Evolutionary conservation across 2,329 filamentous ascomycete species (phyloP).

Genomic region (Westerdykella ornata): DNA sequence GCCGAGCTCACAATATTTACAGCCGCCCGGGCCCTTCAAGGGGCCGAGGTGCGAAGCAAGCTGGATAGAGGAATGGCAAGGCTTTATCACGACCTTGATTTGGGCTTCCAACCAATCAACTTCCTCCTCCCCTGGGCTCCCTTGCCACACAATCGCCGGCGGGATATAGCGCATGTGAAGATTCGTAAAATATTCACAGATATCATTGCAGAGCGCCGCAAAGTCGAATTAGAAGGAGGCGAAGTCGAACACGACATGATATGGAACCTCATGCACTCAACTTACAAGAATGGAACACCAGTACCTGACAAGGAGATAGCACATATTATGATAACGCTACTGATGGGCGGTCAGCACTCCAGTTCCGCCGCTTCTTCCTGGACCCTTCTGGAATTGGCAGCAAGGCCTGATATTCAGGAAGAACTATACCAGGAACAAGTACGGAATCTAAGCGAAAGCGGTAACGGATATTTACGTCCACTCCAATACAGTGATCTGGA

Average conservation of each 20-base stretch:
- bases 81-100: slow-evolving; percentile 75
- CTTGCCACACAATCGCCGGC: slow-evolving; percentile 68
- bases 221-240: slow-evolving; percentile 36
- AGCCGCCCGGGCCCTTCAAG: slow-evolving; percentile 73
- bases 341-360: slow-evolving; percentile 81
- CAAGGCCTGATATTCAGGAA: slow-evolving; percentile 64
- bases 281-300: slow-evolving; percentile 66
- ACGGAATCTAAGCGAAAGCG: slow-evolving; percentile 50
- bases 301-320: slow-evolving; percentile 72
- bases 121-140: slow-evolving; percentile 77
- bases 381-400: slow-evolving; percentile 70
- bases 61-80: slow-evolving; percentile 69
- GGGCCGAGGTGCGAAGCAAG: slow-evolving; percentile 65
- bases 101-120: slow-evolving; percentile 76
- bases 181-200: slow-evolving; percentile 71
- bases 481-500: slow-evolving; percentile 67
- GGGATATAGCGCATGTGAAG: slow-evolving; percentile 67
- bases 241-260: slow-evolving; percentile 58
- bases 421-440: slow-evolving; percentile 74
- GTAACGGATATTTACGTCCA: slow-evolving; percentile 55
- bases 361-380: slow-evolving; percentile 71
- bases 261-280: slow-evolving; percentile 71
- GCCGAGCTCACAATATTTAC: slow-evolving; percentile 80
- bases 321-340: slow-evolving; percentile 79
- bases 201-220: slow-evolving; percentile 59